Base-by-base conservation (phyloP, 2,329 filamentous ascomycete genomes). In the Fusarium duplospermum region DNA sequence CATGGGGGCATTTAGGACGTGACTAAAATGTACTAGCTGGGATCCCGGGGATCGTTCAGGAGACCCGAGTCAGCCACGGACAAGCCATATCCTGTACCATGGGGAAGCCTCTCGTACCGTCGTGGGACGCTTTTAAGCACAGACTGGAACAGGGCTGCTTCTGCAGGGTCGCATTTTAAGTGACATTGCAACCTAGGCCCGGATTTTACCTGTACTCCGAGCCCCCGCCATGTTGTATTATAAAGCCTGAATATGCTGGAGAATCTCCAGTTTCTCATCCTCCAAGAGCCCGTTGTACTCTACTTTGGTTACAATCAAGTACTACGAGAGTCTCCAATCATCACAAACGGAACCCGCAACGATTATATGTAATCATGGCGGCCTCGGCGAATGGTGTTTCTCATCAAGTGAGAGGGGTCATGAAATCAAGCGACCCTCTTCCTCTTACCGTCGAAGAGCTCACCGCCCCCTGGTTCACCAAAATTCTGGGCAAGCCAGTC, bases 381-480 rank as follows among this genome's bases (percentile, higher is more conserved):
- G 8, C 42, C 8, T 47, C 14, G 18, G 14, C 42, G 2, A 47
- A 47, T 24, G 22, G 42, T 6, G 16, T 24, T 5, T 47, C 42
- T 14, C 14, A 24, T 24, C 22, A 24, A 47, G 42, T 47, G 42
- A 47, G 13, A 24, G 42, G 42, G 24, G 42, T 16, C 14, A 61
- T 74, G 20, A 20, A 35, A 8, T 74, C 66, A 1, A 64, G 24
- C 3, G 35, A 62, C 2, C 16, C 62, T 2, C 18, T 70, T 3
- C 47, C 72, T 4, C 22, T 75, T 3, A 62, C 60, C 4, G 14
- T 33, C 0, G 18, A 65, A 1, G 63, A 47, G 3, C 72, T 74
- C 1, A 60, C 52, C 4, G 45, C 64, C 9, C 5, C 60, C 1
- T 70, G 66, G 72, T 74, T 72, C 6, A 13, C 58, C 9, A 16